These are phyloP conservation scores for Piloderma croceum DNA, from an alignment of 768 basidiomycete species.

Conservation along the genomic window DNA sequence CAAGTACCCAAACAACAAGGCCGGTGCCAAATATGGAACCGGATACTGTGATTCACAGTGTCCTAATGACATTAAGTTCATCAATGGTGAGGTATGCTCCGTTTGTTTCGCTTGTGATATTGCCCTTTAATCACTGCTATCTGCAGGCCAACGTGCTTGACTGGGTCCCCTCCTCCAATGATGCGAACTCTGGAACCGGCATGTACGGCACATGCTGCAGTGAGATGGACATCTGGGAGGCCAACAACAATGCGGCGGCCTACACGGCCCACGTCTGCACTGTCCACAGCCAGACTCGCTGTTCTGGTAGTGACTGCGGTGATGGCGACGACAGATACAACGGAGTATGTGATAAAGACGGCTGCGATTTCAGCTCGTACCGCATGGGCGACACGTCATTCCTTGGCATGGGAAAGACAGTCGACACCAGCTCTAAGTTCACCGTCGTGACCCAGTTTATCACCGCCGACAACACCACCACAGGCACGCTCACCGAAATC, in stretches of 20 bases:
- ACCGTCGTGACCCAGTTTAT: constrained; percentile 58
- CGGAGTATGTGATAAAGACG: constrained; percentile 49
- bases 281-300: constrained; percentile 34
- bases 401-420: constrained; percentile 42
- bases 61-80: constrained; percentile 56
- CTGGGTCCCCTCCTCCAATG: constrained; percentile 34
- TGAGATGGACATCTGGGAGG: constrained; percentile 61
- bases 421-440: constrained; percentile 47
- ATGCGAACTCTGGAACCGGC: constrained; percentile 43
- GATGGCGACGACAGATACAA: constrained; percentile 31
- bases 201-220: constrained; percentile 47
- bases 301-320: constrained; percentile 38
- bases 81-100: constrained; percentile 43
- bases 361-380: constrained; percentile 61
- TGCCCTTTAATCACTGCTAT: not conserved
- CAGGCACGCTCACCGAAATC: constrained; percentile 47
- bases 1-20: constrained; percentile 48
- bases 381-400: constrained; percentile 45
- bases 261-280: constrained; percentile 50
- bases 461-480: constrained; percentile 38
- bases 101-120: not conserved
- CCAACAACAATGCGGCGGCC: constrained; percentile 46
- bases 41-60: constrained; percentile 64
- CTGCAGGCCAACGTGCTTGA: constrained; percentile 41
- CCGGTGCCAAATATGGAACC: constrained; percentile 57